Evolutionary conservation across 805 yeast species (phyloP).

Genomic region (Naumovozyma dairenensis): DNA sequence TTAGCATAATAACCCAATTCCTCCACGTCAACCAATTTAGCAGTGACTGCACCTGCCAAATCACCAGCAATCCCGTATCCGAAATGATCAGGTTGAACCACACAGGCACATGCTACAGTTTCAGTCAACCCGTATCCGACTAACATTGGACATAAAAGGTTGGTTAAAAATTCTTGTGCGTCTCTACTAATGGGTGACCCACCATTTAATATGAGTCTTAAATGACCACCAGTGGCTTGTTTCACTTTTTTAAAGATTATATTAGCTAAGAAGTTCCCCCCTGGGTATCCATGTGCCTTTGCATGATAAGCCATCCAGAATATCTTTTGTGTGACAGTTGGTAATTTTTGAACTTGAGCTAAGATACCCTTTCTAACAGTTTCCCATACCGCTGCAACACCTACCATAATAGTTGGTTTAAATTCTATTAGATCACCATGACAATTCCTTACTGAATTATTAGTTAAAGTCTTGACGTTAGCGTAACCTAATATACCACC

Average conservation of each 20-base stretch:
- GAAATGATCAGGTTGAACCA: slow-evolving; percentile 53
- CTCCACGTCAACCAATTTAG: slow-evolving; percentile 80
- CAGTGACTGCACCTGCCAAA: slow-evolving; percentile 70
- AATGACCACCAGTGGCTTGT: slow-evolving; percentile 89
- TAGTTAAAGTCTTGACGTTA: slow-evolving; percentile 81
- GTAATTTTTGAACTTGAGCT: slow-evolving; percentile 58
- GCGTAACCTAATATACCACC: slow-evolving; percentile 88
- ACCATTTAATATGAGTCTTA: slow-evolving; percentile 71
- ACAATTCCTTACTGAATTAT: slow-evolving; percentile 72
- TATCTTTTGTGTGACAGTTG: slow-evolving; percentile 59
- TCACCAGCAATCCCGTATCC: slow-evolving; percentile 77
- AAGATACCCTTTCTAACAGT: slow-evolving; percentile 85
- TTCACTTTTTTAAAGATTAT: slow-evolving; percentile 78
- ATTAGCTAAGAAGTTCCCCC: slow-evolving; percentile 51
- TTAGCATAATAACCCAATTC: slow-evolving; percentile 88
- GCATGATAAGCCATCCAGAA: slow-evolving; percentile 85
- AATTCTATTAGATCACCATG: slow-evolving; percentile 79
- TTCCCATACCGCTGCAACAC: slow-evolving; percentile 99
- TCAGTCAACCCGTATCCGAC: slow-evolving; percentile 96
- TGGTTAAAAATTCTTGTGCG: slow-evolving; percentile 74
- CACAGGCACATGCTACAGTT: slow-evolving; percentile 80
- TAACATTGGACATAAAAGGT: slow-evolving; percentile 73
- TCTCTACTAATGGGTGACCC: slow-evolving; percentile 81
- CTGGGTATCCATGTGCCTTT: slow-evolving; percentile 64
- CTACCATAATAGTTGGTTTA: slow-evolving; percentile 91